Conservation (phyloP, 345 rosid species). For the Viola odorata region DNA sequence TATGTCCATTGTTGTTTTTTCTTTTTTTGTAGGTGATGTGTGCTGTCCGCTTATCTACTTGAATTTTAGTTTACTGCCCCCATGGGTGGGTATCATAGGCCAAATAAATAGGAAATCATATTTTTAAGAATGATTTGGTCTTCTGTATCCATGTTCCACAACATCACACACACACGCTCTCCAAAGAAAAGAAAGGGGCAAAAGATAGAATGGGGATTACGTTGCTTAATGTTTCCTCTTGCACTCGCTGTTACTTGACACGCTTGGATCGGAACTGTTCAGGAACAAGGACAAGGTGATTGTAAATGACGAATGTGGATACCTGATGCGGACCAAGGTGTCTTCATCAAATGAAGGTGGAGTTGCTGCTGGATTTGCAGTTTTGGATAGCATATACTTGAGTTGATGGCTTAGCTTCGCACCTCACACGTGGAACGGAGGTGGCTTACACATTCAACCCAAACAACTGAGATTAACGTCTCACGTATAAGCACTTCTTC, state of each 20-base stretch:
- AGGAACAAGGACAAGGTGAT: constrained; percentile 85
- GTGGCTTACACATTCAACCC: neutral
- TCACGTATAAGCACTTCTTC: neutral
- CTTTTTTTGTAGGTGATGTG: neutral
- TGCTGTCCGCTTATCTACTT: too few species aligned
- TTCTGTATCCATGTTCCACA: too few species aligned
- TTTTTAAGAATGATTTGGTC: too few species aligned
- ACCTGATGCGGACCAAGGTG: constrained; percentile 80
- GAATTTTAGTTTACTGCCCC: too few species aligned
- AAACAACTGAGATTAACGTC: neutral
- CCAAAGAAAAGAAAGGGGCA: too few species aligned
- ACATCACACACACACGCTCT: too few species aligned
- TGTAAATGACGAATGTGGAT: constrained; percentile 70
- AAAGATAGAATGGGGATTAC: too few species aligned
- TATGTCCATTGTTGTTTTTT: neutral
- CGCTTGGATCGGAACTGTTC: constrained; percentile 17
- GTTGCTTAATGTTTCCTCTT: too few species aligned
- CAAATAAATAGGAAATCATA: too few species aligned
- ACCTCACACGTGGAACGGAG: neutral
- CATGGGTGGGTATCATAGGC: too few species aligned
- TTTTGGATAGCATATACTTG: constrained; percentile 82
- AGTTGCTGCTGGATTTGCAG: constrained; percentile 90
- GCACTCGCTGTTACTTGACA: neutral
- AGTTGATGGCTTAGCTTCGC: constrained; percentile 31
- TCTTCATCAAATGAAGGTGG: constrained; percentile 97